Conservation (phyloP, 176 grass and related monocot genomes). For the Carex cristatella region DNA sequence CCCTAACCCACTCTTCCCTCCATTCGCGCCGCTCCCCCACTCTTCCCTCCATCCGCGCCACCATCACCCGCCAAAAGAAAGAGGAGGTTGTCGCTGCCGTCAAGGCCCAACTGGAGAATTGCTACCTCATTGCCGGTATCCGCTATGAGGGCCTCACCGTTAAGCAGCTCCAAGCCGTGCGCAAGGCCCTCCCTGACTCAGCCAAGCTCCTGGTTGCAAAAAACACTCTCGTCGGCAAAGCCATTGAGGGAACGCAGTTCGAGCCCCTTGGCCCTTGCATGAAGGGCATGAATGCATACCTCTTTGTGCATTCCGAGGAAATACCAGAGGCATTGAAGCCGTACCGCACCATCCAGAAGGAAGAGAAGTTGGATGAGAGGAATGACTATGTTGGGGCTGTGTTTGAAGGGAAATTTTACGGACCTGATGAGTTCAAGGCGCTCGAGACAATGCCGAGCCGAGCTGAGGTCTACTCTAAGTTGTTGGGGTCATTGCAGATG, state of each 20-base stretch:
- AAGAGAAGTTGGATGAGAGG: conserved; percentile 69
- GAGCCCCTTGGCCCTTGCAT: conserved; percentile 76
- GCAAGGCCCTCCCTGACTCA: conserved; percentile 56
- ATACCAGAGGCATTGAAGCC: conserved; percentile 73
- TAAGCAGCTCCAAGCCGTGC: conserved; percentile 77
- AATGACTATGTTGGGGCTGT: conserved; percentile 91
- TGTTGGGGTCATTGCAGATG: conserved; percentile 68
- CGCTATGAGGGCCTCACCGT: conserved; percentile 86
- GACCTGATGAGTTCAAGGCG: conserved; percentile 70
- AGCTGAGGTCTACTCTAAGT: conserved; percentile 66
- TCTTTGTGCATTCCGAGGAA: conserved; percentile 94
- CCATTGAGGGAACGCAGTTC: conserved; percentile 78
- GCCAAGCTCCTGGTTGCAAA: conserved; percentile 71
- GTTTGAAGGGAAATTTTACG: conserved; percentile 85
- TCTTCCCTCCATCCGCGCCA: conserved; percentile 52
- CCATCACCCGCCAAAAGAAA: conserved; percentile 55
- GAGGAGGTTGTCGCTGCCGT: conserved; percentile 57
- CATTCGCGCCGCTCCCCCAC: conserved; percentile 34
- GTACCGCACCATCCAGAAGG: conserved; percentile 68
- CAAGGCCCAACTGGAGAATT: conserved; percentile 75
- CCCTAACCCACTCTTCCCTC: conserved; percentile 12
- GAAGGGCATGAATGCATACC: conserved; percentile 97
- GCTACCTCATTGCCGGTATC: conserved; percentile 80
- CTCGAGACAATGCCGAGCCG: conserved; percentile 94
- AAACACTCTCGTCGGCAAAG: conserved; percentile 87